Evolutionary conservation across 495 filamentous ascomycete species (phyloP).

Genomic region (Trypethelium eluteriae): DNA sequence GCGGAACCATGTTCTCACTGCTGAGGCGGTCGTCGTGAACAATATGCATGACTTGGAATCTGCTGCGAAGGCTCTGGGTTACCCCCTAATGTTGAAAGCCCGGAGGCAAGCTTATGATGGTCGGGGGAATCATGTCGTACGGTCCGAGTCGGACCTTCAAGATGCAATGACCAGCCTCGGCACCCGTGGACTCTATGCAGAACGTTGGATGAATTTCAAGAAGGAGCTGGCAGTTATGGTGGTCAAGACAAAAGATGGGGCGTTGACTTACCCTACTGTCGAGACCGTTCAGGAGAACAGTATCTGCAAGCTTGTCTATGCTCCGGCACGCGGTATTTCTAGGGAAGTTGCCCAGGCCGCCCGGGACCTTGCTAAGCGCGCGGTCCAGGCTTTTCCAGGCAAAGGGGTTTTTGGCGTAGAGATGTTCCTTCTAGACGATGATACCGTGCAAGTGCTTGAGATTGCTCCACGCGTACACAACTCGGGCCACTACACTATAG

Average conservation of each 20-base stretch:
- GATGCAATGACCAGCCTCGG: slow-evolving; percentile 61
- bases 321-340: slow-evolving; percentile 68
- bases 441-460: slow-evolving; percentile 72
- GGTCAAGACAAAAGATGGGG: slow-evolving; percentile 73
- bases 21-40: slow-evolving; percentile 51
- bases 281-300: slow-evolving; percentile 94
- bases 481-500: slow-evolving; percentile 94
- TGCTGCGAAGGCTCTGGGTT: slow-evolving; percentile 60
- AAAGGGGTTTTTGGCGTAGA: slow-evolving; percentile 94
- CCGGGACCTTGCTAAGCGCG: slow-evolving; percentile 68
- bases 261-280: slow-evolving; percentile 76
- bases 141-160: slow-evolving; percentile 57
- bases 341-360: slow-evolving; percentile 54
- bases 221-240: slow-evolving; percentile 93
- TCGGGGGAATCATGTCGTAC: slow-evolving; percentile 77
- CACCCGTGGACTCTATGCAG: slow-evolving; percentile 71
- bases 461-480: slow-evolving; percentile 95
- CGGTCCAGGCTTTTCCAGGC: slow-evolving; percentile 71
- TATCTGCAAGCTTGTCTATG: slow-evolving; percentile 89
- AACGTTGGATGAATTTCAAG: slow-evolving; percentile 81
- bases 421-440: slow-evolving; percentile 83
- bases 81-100: slow-evolving; percentile 91
- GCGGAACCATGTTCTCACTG: slow-evolving; percentile 59
- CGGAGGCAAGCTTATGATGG: slow-evolving; percentile 93
- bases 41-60: slow-evolving; percentile 52